Evolutionary conservation across 2,329 filamentous ascomycete genomes (phyloP).

Genomic region (Penicillium sp.): DNA sequence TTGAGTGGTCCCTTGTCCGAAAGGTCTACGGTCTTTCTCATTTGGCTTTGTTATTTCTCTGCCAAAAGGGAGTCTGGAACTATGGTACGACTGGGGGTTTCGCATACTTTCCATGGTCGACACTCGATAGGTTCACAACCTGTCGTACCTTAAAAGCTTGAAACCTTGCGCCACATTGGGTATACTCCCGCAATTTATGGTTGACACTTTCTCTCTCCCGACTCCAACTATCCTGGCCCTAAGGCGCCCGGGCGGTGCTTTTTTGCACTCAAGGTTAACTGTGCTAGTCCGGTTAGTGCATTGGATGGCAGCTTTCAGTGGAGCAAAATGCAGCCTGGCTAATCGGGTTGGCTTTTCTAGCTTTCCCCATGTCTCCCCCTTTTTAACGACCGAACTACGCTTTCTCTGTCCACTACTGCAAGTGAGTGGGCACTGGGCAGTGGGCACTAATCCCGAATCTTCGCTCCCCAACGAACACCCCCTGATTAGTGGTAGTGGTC

Average conservation of each 20-base stretch:
- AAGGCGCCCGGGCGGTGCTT: neutral
- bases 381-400: conserved; percentile 4
- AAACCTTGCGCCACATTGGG: neutral
- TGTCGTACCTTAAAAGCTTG: neutral
- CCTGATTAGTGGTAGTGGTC: conserved; percentile 22
- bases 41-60: neutral
- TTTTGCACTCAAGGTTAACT: neutral
- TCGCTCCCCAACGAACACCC: conserved; percentile 38
- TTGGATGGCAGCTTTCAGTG: conserved; percentile 38
- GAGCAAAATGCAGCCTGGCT: conserved; percentile 33
- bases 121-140: neutral
- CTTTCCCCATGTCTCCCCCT: conserved; percentile 35
- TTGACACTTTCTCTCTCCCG: neutral
- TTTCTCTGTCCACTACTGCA: neutral
- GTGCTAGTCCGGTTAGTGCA: conserved; percentile 19
- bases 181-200: neutral
- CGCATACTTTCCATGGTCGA: conserved; percentile 7
- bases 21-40: neutral
- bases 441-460: no score
- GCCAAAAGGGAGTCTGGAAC: neutral
- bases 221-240: no score
- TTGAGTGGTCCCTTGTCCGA: conserved; percentile 3
- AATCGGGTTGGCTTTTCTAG: conserved; percentile 36
- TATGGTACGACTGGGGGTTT: conserved; percentile 5
- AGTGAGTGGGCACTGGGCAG: neutral